Percentiles rank a stretch among this genome's conserved stretches.
phyloP scores from a whole-genome alignment of 331 rosid species.

The Malus hybrid region DNA sequence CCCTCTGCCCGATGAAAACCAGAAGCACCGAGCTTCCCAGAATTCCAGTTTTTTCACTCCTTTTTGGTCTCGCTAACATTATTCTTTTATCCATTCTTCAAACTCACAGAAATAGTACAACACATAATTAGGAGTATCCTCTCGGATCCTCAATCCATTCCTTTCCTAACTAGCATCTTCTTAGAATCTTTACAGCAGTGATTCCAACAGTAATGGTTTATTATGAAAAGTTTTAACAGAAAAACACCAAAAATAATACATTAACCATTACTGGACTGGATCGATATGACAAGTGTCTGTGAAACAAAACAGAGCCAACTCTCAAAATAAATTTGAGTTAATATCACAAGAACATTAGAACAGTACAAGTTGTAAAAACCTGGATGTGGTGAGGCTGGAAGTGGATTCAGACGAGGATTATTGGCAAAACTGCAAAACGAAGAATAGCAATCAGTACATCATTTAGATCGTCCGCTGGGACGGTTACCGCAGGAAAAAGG shows the following conservation, averaged over 20 bases:
- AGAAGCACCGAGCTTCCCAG: too few species aligned
- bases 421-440: slow-evolving; percentile 39
- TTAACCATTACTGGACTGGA: too few species aligned
- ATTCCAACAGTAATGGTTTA: not conserved
- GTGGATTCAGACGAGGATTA: not conserved
- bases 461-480: not conserved
- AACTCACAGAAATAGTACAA: not conserved
- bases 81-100: too few species aligned
- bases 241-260: not conserved
- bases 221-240: not conserved
- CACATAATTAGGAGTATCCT: not conserved
- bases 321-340: not conserved
- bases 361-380: slow-evolving; percentile 25
- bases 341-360: not conserved
- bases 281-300: not conserved
- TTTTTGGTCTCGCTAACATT: too few species aligned
- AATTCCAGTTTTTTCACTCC: too few species aligned
- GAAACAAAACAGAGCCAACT: not conserved
- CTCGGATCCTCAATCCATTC: not conserved
- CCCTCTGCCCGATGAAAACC: too few species aligned
- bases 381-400: slow-evolving; percentile 19
- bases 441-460: slow-evolving; percentile 7
- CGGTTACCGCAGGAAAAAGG: not conserved
- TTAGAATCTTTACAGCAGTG: not conserved
- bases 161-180: not conserved